These are phyloP conservation scores for Fagus sylvatica DNA, from an alignment of 306 rosid genomes.

Conservation along the genomic window DNA sequence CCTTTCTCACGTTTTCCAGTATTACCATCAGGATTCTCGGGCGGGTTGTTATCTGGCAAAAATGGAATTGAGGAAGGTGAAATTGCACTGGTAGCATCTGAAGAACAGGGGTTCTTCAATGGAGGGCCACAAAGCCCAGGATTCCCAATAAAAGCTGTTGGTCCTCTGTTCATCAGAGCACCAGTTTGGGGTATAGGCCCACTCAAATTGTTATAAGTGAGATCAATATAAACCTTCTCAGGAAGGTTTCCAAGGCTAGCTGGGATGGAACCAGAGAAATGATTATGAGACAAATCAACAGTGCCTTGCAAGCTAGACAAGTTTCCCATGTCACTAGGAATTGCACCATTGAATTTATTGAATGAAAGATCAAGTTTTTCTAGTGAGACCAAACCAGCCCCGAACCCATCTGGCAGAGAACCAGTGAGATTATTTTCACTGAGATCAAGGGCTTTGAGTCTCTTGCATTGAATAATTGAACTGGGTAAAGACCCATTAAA, in stretches of 20 bases:
- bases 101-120: slow-evolving; percentile 80
- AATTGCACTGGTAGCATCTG: slow-evolving; percentile 49
- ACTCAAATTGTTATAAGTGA: slow-evolving; percentile 71
- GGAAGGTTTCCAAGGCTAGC: slow-evolving; percentile 89
- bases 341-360: slow-evolving; percentile 73
- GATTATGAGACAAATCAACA: slow-evolving; percentile 90
- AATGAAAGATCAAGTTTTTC: slow-evolving; percentile 73
- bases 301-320: slow-evolving; percentile 84
- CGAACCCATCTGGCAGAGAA: slow-evolving; percentile 66
- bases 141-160: slow-evolving; percentile 96
- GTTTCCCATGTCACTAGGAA: slow-evolving; percentile 81
- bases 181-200: slow-evolving; percentile 97
- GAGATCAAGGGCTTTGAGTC: slow-evolving; percentile 68
- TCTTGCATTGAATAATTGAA: slow-evolving; percentile 64
- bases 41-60: slow-evolving; percentile 56
- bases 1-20: slow-evolving; percentile 40
- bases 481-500: slow-evolving; percentile 76
- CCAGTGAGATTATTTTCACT: slow-evolving; percentile 79
- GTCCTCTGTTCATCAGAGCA: slow-evolving; percentile 97
- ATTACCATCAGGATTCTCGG: slow-evolving; percentile 39
- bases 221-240: slow-evolving; percentile 97
- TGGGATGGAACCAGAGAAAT: slow-evolving; percentile 78
- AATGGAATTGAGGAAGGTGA: slow-evolving; percentile 74
- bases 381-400: slow-evolving; percentile 54
- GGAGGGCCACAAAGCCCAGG: slow-evolving; percentile 95